Base-by-base conservation (phyloP, 805 yeast genomes). In the Wickerhamiella dianesei region DNA sequence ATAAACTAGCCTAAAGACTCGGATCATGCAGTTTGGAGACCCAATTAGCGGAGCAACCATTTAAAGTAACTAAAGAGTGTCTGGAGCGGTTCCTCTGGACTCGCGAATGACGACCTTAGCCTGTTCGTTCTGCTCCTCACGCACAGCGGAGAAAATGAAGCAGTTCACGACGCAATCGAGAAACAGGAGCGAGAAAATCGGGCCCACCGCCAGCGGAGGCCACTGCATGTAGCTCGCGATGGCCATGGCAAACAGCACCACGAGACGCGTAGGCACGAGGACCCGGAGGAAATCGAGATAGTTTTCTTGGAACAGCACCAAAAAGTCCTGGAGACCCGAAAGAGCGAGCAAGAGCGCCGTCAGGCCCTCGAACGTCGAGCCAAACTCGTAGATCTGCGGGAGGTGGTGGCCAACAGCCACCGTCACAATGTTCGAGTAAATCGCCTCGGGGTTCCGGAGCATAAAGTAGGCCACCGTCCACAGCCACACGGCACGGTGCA, bases 91-190 rank as follows among this genome's bases (percentile, higher is more conserved):
- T 35, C 58, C 57, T 16, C 60, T 53, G 21, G 51, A 52, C 35
- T 49, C 48, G 13, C 57, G 45, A 18, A 57, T 54, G 36, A 35
- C 40, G 8, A 41, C 43, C 40, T 54, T 54, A 40, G 49, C 47
- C 37, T 43, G 44, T 48, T 64, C 67, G 47, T 64, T 64, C 20
- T 58, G 53, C 53, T 64, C 67, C 42, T 64, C 68, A 4, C 67
- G 53, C 12, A 60, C 55, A 3, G 58, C 47, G 3, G 52, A 35
- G 44, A 53, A 63, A 19, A 58, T 51, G 50, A 56, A 49, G 37
- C 63, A 64, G 46, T 62, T 61, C 42, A 62, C 19, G 8, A 62
- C 39, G 35, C 60, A 47, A 46, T 64, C 68, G 20, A 54, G 21
- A 39, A 64, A 62, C 21, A 58, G 55, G 41, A 51, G 56, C 20